These are phyloP conservation scores for Helicocarpus griseus DNA, from an alignment of 2,329 filamentous ascomycete genomes.

Conservation along the genomic window DNA sequence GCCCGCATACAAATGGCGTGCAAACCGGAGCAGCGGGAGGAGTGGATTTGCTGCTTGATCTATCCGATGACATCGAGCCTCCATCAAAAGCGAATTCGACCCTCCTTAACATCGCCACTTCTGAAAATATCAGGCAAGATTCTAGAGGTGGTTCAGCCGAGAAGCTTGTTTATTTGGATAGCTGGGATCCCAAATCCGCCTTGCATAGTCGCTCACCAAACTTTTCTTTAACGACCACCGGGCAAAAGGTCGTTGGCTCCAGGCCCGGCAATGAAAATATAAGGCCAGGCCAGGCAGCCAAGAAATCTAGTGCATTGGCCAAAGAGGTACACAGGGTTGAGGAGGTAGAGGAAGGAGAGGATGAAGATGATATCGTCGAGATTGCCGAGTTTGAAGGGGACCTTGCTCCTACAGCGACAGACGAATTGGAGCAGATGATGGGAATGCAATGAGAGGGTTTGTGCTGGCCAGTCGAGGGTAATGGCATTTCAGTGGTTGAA, in stretches of 20 bases:
- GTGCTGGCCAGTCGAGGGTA: background rate
- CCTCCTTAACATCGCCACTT: background rate
- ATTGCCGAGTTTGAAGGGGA: conserved; percentile 7
- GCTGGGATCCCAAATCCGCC: too few relatives aligned
- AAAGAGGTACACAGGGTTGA: background rate
- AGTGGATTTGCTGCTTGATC: background rate
- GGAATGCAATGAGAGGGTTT: background rate
- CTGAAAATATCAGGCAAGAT: too few relatives aligned
- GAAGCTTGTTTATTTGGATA: too few relatives aligned
- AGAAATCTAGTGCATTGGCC: background rate
- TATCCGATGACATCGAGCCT: background rate
- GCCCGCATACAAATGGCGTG: background rate
- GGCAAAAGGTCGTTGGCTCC: too few relatives aligned
- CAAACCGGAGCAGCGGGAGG: background rate
- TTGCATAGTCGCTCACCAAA: too few relatives aligned
- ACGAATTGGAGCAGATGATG: conserved; percentile 9
- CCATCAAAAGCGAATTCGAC: background rate
- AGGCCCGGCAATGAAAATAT: too few relatives aligned
- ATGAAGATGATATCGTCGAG: background rate
- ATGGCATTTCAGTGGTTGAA: too few relatives aligned
- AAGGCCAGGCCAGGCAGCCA: too few relatives aligned
- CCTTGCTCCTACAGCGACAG: conserved; percentile 8
- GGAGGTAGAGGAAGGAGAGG: background rate
- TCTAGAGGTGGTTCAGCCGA: too few relatives aligned
- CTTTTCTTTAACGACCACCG: too few relatives aligned